Conservation (phyloP, 2,329 filamentous ascomycete genomes). For the Sarocladiaceae sp. region DNA sequence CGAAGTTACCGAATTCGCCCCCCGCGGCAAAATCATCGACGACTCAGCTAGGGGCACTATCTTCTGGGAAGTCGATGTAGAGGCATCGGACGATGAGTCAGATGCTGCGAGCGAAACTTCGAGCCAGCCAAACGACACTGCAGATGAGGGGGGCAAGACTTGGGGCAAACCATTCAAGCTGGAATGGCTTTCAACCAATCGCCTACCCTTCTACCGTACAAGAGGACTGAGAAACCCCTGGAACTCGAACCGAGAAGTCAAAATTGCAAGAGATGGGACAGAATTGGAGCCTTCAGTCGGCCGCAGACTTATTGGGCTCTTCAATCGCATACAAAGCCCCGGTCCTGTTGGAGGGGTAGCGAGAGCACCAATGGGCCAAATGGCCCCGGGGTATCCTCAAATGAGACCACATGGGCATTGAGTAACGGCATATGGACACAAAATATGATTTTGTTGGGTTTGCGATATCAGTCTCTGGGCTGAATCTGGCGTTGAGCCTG, state of each 20-base stretch:
- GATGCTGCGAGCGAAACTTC: constrained; percentile 38
- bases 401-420: constrained; percentile 30
- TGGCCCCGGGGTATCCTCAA: constrained; percentile 31
- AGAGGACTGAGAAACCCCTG: constrained; percentile 85
- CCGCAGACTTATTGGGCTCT: constrained; percentile 71
- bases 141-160: constrained; percentile 53
- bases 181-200: constrained; percentile 81
- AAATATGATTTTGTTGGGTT: not conserved
- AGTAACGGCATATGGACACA: constrained; percentile 8
- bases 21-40: constrained; percentile 83
- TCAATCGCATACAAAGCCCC: constrained; percentile 48
- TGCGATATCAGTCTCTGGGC: not conserved
- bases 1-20: constrained; percentile 70
- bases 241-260: constrained; percentile 94
- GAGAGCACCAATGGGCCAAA: constrained; percentile 28
- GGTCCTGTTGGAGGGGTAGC: constrained; percentile 17
- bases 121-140: constrained; percentile 27
- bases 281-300: constrained; percentile 84
- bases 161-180: constrained; percentile 92
- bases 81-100: constrained; percentile 42
- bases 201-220: constrained; percentile 84
- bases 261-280: constrained; percentile 91
- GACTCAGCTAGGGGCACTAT: constrained; percentile 93
- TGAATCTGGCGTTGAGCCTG: not conserved
- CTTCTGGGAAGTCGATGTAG: constrained; percentile 83